Conservation (phyloP, 2,329 filamentous ascomycete species). For the Stemphylium vesicarium region DNA sequence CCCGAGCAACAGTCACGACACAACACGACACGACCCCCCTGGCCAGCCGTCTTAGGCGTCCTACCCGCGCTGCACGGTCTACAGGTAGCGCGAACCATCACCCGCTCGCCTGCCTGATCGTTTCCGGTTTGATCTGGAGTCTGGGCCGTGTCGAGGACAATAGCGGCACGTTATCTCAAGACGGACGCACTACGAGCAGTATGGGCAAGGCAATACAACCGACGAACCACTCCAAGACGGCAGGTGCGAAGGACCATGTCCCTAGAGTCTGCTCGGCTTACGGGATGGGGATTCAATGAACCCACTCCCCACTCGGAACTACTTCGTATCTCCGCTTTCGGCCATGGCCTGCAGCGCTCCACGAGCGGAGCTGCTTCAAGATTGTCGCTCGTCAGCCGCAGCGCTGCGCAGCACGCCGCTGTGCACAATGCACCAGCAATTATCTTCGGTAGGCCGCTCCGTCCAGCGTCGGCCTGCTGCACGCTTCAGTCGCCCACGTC, state of each 20-base stretch:
- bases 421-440: background rate
- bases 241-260: conserved; percentile 29
- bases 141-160: conserved; percentile 13
- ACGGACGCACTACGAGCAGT: conserved; percentile 18
- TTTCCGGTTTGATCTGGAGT: conserved; percentile 17
- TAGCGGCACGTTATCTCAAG: conserved; percentile 28
- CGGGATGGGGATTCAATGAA: conserved; percentile 21
- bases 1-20: conserved; percentile 12
- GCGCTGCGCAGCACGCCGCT: background rate
- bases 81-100: conserved; percentile 44
- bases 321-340: conserved; percentile 30
- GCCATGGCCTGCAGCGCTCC: conserved; percentile 16
- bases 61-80: conserved; percentile 34
- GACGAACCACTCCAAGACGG: conserved; percentile 31
- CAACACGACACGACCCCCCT: conserved; percentile 4
- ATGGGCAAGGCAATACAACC: conserved; percentile 20
- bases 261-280: conserved; percentile 29
- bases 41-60: conserved; percentile 22
- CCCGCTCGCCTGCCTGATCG: conserved; percentile 30
- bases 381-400: background rate
- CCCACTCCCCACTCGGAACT: conserved; percentile 21
- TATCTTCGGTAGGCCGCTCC: too few relatives aligned
- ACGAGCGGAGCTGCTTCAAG: background rate
- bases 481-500: background rate
- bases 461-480: too few relatives aligned